A percentile compares a stretch with the other conserved stretches of the same genome.
Evolutionary conservation across 2,329 filamentous ascomycete genomes (phyloP).

Genomic region (Meredithiella fracta): DNA sequence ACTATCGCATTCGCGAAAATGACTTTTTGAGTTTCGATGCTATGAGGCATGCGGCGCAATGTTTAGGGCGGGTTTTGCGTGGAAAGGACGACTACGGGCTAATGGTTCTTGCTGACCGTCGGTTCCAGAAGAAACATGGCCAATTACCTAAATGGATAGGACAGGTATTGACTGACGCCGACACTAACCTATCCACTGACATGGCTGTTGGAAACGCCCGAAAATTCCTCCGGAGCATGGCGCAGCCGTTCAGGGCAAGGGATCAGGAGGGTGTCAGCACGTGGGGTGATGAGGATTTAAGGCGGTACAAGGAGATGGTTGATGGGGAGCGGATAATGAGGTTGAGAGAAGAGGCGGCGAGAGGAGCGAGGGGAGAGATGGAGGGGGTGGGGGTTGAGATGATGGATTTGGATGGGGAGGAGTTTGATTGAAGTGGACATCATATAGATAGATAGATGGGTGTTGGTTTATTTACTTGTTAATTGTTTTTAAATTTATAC

Average conservation of each 20-base stretch:
- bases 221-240: slow-evolving; percentile 81
- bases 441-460: background rate
- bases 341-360: slow-evolving; percentile 31
- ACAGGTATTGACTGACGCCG: slow-evolving; percentile 67
- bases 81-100: slow-evolving; percentile 99
- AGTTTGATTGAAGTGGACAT: slow-evolving; percentile 14
- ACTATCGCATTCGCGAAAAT: slow-evolving; percentile 89
- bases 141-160: slow-evolving; percentile 97
- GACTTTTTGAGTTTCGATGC: slow-evolving; percentile 98
- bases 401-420: slow-evolving; percentile 29
- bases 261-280: slow-evolving; percentile 88
- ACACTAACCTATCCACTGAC: slow-evolving; percentile 83
- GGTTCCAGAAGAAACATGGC: slow-evolving; percentile 77
- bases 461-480: background rate
- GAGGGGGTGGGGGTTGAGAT: slow-evolving; percentile 34
- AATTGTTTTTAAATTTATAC: background rate
- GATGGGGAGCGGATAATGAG: slow-evolving; percentile 52
- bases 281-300: slow-evolving; percentile 70
- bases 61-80: slow-evolving; percentile 78
- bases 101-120: slow-evolving; percentile 90
- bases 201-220: slow-evolving; percentile 84
- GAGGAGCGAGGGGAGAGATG: slow-evolving; percentile 15
- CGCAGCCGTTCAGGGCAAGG: slow-evolving; percentile 65
- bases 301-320: slow-evolving; percentile 59
- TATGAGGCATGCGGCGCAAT: slow-evolving; percentile 97